Percentiles rank a stretch among this genome's conserved stretches.
phyloP scores from a whole-genome alignment of 495 filamentous ascomycete genomes.

The Penicillium bialowiezense region DNA sequence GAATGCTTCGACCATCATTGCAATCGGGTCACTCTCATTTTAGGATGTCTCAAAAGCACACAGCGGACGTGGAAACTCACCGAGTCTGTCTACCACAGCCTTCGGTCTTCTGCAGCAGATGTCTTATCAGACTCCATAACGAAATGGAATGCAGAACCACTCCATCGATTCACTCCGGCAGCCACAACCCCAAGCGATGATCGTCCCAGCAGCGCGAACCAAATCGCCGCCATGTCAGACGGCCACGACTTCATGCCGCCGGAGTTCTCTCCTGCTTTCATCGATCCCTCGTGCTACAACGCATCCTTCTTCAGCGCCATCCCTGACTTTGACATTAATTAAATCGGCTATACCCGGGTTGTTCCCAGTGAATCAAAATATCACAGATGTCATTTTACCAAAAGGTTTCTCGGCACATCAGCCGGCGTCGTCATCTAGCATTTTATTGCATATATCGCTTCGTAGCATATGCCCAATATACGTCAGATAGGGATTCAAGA shows the following conservation, averaged over 20 bases:
- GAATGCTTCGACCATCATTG: constrained; percentile 44
- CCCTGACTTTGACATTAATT: constrained; percentile 23
- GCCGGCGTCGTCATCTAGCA: background rate
- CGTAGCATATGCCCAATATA: background rate
- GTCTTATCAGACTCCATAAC: constrained; percentile 33
- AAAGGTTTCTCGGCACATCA: no score
- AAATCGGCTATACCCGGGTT: constrained; percentile 7
- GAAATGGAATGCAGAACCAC: constrained; percentile 30
- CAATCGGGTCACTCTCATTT: constrained; percentile 38
- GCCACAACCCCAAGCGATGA: constrained; percentile 22
- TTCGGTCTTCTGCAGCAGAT: constrained; percentile 32
- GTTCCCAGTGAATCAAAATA: background rate
- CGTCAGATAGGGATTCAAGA: background rate
- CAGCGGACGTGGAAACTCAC: constrained; percentile 34
- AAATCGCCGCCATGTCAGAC: constrained; percentile 17
- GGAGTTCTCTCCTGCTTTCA: constrained; percentile 23
- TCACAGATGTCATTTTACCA: background rate
- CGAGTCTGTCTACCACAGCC: constrained; percentile 25
- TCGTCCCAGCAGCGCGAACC: constrained; percentile 10
- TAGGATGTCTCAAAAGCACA: constrained; percentile 38
- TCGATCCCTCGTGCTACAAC: constrained; percentile 29
- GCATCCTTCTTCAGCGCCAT: constrained; percentile 24
- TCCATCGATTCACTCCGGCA: constrained; percentile 22
- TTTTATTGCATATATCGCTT: background rate
- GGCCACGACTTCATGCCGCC: constrained; percentile 28